A percentile compares a stretch with the other conserved stretches of the same genome.
phyloP scores from a whole-genome alignment of 345 rosid species.

The Gossypium longicalyx region DNA sequence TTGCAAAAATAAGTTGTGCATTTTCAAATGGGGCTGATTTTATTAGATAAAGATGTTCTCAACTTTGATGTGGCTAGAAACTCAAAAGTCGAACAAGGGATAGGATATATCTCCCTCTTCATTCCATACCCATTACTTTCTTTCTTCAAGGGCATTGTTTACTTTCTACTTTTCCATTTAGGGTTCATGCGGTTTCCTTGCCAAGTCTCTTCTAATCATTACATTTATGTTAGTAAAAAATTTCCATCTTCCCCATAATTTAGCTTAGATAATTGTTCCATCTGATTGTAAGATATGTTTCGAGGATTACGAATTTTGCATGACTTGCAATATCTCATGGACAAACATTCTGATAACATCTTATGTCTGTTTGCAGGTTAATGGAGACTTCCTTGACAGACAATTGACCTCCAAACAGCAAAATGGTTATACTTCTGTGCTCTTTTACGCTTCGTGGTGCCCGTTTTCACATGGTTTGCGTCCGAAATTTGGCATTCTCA shows the following conservation, averaged over 20 bases:
- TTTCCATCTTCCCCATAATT: not conserved
- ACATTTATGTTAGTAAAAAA: not conserved
- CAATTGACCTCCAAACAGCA: slow-evolving; percentile 39
- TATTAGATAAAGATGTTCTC: not conserved
- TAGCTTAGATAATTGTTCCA: not conserved
- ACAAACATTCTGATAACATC: slow-evolving; percentile 16
- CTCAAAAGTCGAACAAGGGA: not conserved
- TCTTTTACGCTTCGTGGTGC: slow-evolving; percentile 88
- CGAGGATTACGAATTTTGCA: not conserved
- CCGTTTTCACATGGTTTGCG: slow-evolving; percentile 50
- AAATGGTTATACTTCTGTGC: slow-evolving; percentile 42
- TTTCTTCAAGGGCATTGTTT: not conserved
- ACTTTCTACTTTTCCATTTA: not conserved
- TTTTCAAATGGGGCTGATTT: not conserved
- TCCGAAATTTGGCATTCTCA: slow-evolving; percentile 52
- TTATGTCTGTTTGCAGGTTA: slow-evolving; percentile 37
- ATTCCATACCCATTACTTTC: not conserved
- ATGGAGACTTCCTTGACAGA: slow-evolving; percentile 64
- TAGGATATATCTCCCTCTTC: not conserved
- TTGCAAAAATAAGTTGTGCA: not conserved
- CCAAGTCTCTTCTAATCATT: not conserved
- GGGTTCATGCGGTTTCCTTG: not conserved
- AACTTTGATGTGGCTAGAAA: not conserved
- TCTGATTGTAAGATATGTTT: not conserved
- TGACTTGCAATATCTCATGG: not conserved